These are phyloP conservation scores for Pugionium cornutum DNA, from an alignment of 345 rosid genomes.

Conservation along the genomic window DNA sequence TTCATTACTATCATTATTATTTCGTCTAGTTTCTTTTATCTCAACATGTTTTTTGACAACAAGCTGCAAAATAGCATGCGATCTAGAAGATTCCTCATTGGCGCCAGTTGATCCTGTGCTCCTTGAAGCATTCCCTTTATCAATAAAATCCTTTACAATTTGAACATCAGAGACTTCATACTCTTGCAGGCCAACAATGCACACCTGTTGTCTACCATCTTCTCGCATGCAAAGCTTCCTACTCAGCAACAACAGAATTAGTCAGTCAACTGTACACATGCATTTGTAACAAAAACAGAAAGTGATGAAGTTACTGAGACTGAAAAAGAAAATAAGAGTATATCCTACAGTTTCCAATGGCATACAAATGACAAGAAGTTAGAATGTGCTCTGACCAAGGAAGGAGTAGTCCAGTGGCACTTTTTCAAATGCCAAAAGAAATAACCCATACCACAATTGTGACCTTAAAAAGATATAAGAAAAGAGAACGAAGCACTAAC, in stretches of 20 bases:
- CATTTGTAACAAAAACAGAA: neutral
- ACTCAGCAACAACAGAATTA: slow-evolving; percentile 24
- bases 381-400: neutral
- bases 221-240: slow-evolving; percentile 99
- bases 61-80: slow-evolving; percentile 98
- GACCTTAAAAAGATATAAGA: slow-evolving; percentile 21
- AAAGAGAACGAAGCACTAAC: slow-evolving; percentile 48
- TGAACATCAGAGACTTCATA: slow-evolving; percentile 95
- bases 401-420: neutral
- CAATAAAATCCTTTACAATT: slow-evolving; percentile 90
- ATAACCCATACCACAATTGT: neutral
- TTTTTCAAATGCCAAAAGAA: slow-evolving; percentile 11
- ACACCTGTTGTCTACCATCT: slow-evolving; percentile 98
- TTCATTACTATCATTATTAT: slow-evolving; percentile 75
- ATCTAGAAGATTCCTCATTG: slow-evolving; percentile 97
- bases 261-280: slow-evolving; percentile 14
- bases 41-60: slow-evolving; percentile 83
- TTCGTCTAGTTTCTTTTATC: slow-evolving; percentile 79
- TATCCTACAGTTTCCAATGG: neutral
- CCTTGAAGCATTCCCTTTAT: slow-evolving; percentile 89
- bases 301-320: slow-evolving; percentile 13
- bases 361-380: slow-evolving; percentile 16
- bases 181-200: slow-evolving; percentile 98
- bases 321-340: neutral
- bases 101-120: slow-evolving; percentile 99